Evolutionary conservation across 2,329 filamentous ascomycete species (phyloP), one percentile per base, ranked within the genome.

Genomic region (Aureobasidium vineae): DNA sequence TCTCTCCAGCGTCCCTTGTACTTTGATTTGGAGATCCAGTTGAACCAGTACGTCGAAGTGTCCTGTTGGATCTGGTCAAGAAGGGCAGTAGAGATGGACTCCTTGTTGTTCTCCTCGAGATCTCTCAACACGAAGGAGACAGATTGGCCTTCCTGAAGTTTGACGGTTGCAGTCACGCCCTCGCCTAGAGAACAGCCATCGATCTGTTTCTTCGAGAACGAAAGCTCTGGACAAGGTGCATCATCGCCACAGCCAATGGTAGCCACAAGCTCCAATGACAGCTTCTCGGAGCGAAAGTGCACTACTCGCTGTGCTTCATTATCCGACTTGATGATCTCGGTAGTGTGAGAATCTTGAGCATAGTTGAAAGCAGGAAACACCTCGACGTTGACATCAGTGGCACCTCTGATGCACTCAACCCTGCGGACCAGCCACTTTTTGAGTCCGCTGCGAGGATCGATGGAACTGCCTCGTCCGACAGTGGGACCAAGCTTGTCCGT

Each of bases 311-410:
- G 66, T 23, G 65, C 50, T 56, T 72, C 71, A 26, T 70, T 70
- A n/a, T 70, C 70, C 16, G 69, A n/a, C 0, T 78, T 75, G 11
- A 83, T 73, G 31, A 90, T 80, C 2, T 83, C 83, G 4, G 86
- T 88, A 2, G 77, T 83, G 73, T 92, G 89, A 1, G 80, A 69
- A 53, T 88, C 85, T 57, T 81, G 81, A 3, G 87, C 89, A 73
- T 92, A 92, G 70, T 88, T 85, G 73, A 91, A 90, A 1, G 88
- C 86, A 45, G 90, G 90, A 70, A 91, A 91, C 15, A 92, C 79
- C 70, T 91, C 88, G 10, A 92, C 79, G 54, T 90, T 83, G 28
- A 92, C 78, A 56, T 85, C 83, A 73, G 91, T 81, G 1, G 79
- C 77, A 19, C 90, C 89, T 52, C 90, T 84, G 70, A 90, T 86